phyloP scores from a whole-genome alignment of 345 rosid genomes.

The rapeseed (Brassica napus) region Da-Ae NC_063436.1:4835001-4835500 shows the following conservation, averaged over 20 bases:
- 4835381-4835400: no score
- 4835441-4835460: no score
- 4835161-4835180: constrained; percentile 21
- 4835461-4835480: no score
- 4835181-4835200: constrained; percentile 19
- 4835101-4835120: constrained; percentile 35
- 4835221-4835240: not conserved
- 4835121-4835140: constrained; percentile 27
- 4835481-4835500: no score
- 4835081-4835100: constrained; percentile 32
- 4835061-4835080: constrained; percentile 17
- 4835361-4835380: not conserved
- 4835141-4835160: constrained; percentile 33
- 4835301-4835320: not conserved
- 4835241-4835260: not conserved
- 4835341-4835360: not conserved
- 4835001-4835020: constrained; percentile 28
- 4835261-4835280: not conserved
- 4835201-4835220: constrained; percentile 1
- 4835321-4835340: not conserved
- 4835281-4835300: not conserved
- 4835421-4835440: no score
- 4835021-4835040: constrained; percentile 35
- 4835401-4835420: no score
- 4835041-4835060: constrained; percentile 33